Conservation (phyloP, 495 filamentous ascomycete genomes). For the Aspergillus funiculosus region DNA sequence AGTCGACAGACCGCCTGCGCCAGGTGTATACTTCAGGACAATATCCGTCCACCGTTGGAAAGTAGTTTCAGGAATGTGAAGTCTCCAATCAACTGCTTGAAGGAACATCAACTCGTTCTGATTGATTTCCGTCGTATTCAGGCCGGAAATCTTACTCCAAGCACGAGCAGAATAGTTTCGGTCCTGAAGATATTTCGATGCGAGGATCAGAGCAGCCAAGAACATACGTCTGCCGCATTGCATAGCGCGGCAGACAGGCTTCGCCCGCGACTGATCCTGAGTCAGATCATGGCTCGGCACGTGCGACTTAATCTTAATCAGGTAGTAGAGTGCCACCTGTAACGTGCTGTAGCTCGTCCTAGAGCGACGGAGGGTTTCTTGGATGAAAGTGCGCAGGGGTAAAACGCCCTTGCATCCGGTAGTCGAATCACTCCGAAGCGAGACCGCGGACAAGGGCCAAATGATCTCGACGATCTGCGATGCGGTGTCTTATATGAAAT, state of each 20-base stretch:
- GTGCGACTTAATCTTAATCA: constrained; percentile 88
- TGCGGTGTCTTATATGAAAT: constrained; percentile 68
- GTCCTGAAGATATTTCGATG: constrained; percentile 96
- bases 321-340: constrained; percentile 93
- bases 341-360: constrained; percentile 95
- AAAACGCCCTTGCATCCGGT: constrained; percentile 62
- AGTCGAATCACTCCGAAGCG: constrained; percentile 41
- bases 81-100: constrained; percentile 81
- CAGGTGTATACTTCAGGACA: constrained; percentile 76
- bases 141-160: constrained; percentile 96
- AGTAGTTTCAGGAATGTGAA: constrained; percentile 81
- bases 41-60: constrained; percentile 92
- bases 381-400: constrained; percentile 90
- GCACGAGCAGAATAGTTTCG: constrained; percentile 94
- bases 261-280: constrained; percentile 77
- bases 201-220: constrained; percentile 82
- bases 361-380: constrained; percentile 91
- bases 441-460: constrained; percentile 66
- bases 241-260: constrained; percentile 68
- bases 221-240: constrained; percentile 99
- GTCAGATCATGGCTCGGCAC: constrained; percentile 80
- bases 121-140: constrained; percentile 88
- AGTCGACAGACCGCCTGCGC: constrained; percentile 29
- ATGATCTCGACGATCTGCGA: constrained; percentile 96
- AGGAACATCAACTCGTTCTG: constrained; percentile 94